Base-by-base conservation (phyloP, 2,329 filamentous ascomycete genomes). In the Pseudocercospora crystallina region DNA sequence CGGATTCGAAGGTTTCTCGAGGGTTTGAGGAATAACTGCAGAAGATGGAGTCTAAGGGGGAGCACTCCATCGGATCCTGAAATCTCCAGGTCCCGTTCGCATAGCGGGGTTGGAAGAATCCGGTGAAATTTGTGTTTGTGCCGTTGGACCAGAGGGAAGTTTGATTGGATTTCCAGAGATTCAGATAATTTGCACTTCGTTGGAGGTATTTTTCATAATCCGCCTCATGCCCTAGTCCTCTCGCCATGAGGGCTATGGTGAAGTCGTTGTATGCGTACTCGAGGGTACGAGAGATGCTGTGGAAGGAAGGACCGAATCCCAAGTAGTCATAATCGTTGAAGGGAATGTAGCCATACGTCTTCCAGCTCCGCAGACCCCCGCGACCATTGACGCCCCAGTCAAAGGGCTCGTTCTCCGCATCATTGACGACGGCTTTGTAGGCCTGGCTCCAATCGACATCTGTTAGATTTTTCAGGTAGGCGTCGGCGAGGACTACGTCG, bases 231-330 rank as follows among this genome's bases (percentile, higher is more conserved):
- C 73, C 76, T 2, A 87, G 68, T 0, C 83, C 84, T 1, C 62
- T 67, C 2, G 86, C 86, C 9, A 89, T 81, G 62, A 85, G 81
- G 52, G 82, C 79, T 2, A 89, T 70, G 0, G 75, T 77, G 58
- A 88, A 89, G 65, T 89, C 86, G 62, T 89, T 88, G 37, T 77
- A 76, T 0, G 83, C 76, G 63, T 90, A 90, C 65, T 90, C 87
- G 1, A 90, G 78, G 0, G 85, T 89, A 10, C 87, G 77, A 34
- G 47, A 0, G 85, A 90, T 78, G 53, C 79, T 84, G 7, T 87
- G 77, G 0, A 86, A 89, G 65, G 84, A 77, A 51, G 89, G 81
- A 0, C 86, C 86, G 0, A 82, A 81, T 0, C 86, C 86, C 9
- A 81, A 79, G 0, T 75, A 73, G 65, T 89, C 86, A 32, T 49